These are phyloP conservation scores for Lasiodiplodia theobromae DNA, from an alignment of 2,329 filamentous ascomycete species.

Conservation along the genomic window DNA sequence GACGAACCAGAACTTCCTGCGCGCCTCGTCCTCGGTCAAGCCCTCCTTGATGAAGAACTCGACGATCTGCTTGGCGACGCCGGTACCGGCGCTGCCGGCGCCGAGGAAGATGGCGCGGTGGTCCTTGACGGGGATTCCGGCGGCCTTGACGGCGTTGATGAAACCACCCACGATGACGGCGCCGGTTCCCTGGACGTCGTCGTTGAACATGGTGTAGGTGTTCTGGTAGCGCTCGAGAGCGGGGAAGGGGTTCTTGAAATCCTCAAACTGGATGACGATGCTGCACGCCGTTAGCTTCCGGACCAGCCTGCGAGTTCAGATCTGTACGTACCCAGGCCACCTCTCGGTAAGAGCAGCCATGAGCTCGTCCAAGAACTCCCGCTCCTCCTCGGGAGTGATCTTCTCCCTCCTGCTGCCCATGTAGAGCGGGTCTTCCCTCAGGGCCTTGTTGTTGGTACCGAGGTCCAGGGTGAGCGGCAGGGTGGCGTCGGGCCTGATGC, in stretches of 20 bases:
- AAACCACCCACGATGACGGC: slow-evolving; percentile 90
- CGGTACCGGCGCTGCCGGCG: slow-evolving; percentile 92
- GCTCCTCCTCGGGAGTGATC: slow-evolving; percentile 77
- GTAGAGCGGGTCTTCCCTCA: slow-evolving; percentile 84
- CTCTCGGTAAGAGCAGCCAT: slow-evolving; percentile 87
- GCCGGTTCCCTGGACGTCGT: slow-evolving; percentile 97
- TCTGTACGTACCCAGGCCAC: slow-evolving; percentile 66
- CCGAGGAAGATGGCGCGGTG: slow-evolving; percentile 97
- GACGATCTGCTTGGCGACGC: slow-evolving; percentile 96
- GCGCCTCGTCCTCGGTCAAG: slow-evolving; percentile 84
- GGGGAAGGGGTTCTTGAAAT: slow-evolving; percentile 97
- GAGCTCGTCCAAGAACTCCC: slow-evolving; percentile 95
- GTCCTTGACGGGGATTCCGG: slow-evolving; percentile 83
- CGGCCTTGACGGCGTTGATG: slow-evolving; percentile 80
- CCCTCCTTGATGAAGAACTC: slow-evolving; percentile 96
- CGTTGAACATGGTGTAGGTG: slow-evolving; percentile 95
- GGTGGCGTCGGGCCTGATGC: slow-evolving; percentile 80
- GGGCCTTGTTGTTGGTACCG: slow-evolving; percentile 68
- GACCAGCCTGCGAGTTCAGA: slow-evolving; percentile 1
- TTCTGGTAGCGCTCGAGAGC: slow-evolving; percentile 90
- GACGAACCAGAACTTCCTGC: slow-evolving; percentile 94
- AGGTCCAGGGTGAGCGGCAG: slow-evolving; percentile 69
- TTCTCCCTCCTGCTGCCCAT: slow-evolving; percentile 88
- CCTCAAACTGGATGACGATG: slow-evolving; percentile 90
- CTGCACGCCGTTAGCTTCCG: slow-evolving; percentile 50